Base-by-base conservation (phyloP, 371 early-diverging fungal species). In the Mucor plumbeus region DNA sequence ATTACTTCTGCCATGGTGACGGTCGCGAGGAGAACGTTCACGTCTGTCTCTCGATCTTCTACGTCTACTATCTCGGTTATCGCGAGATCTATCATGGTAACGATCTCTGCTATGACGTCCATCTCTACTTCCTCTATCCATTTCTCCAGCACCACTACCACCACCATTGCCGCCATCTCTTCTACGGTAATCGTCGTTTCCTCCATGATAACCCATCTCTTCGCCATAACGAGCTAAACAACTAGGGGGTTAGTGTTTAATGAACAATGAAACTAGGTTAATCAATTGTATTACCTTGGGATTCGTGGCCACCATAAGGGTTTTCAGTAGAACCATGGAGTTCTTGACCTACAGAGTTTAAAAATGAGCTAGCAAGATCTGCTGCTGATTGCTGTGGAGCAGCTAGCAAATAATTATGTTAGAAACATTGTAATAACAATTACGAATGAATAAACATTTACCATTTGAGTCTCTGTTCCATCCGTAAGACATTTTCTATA, bases 61-160 rank as follows among this genome's bases (percentile, higher is more conserved):
- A 63, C 80, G 74, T 67, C 75, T 71, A 31, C 75, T 70, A 34
- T 74, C 73, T 39, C 77, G 67, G 14, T 79, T 80, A 19, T 74
- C 77, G 35, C 81, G 80, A 10, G 79, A 78, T 59, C 83, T 73
- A 48, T 73, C 82, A 36, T 79, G 75, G 56, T 82, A 78, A 35
- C 85, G 78, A 48, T 78, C 84, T 66, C 86, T 75, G 40, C 84
- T 84, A 53, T 80, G 78, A 44, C 74, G 78, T 64, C 82, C 68
- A 54, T 74, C 63, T 31, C 69, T 53, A 5, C 73, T 65, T 48
- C 72, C 33, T 19, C 61, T 63, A 15, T 72, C 72, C 61, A 61
- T 63, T 53, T 67, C 61, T 60, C 61, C 47, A 31, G 82, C 69
- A 55, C 73, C 65, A 31, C 69, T 53, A 40, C 63, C 61, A 44